These are phyloP conservation scores for Cladosporium sp. DNA, from an alignment of 2,329 filamentous ascomycete genomes.

Conservation along the genomic window DNA sequence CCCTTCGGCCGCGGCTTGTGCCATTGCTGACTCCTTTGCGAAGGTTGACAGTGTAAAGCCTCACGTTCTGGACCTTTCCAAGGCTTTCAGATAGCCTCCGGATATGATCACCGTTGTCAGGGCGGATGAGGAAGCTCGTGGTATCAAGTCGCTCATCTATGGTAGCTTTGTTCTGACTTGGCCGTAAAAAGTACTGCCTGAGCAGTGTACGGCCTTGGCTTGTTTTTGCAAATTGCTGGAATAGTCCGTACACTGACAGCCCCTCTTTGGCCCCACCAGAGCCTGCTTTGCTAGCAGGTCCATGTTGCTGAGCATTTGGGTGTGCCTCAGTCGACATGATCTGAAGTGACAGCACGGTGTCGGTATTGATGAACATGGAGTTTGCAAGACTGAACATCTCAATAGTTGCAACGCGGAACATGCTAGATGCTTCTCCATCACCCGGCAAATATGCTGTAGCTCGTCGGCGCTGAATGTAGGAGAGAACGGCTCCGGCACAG, in stretches of 20 bases:
- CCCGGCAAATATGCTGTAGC: conserved; percentile 60
- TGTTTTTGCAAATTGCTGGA: conserved; percentile 69
- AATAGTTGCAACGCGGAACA: conserved; percentile 60
- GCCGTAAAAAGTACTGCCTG: conserved; percentile 76
- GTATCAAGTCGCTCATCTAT: conserved; percentile 70
- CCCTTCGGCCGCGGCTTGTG: conserved; percentile 54
- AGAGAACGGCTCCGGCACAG: conserved; percentile 83
- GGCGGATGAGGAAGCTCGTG: conserved; percentile 61
- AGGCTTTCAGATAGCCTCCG: conserved; percentile 58
- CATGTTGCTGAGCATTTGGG: conserved; percentile 74
- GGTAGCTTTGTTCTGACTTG: conserved; percentile 61
- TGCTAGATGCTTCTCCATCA: conserved; percentile 49
- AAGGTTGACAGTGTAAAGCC: conserved; percentile 62
- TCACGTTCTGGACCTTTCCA: conserved; percentile 71
- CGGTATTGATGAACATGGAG: conserved; percentile 72
- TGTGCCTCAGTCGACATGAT: conserved; percentile 79
- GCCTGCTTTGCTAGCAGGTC: conserved; percentile 56
- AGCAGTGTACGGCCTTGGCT: conserved; percentile 72
- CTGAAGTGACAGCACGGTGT: conserved; percentile 78
- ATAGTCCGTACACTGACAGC: conserved; percentile 78
- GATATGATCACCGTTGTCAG: conserved; percentile 60
- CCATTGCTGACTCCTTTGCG: conserved; percentile 68
- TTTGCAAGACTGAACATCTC: conserved; percentile 69
- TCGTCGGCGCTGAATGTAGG: conserved; percentile 67
- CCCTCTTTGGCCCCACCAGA: conserved; percentile 65